Conservation (phyloP, 108 stramenopile species). For the Cylindrotheca closterium region DNA sequence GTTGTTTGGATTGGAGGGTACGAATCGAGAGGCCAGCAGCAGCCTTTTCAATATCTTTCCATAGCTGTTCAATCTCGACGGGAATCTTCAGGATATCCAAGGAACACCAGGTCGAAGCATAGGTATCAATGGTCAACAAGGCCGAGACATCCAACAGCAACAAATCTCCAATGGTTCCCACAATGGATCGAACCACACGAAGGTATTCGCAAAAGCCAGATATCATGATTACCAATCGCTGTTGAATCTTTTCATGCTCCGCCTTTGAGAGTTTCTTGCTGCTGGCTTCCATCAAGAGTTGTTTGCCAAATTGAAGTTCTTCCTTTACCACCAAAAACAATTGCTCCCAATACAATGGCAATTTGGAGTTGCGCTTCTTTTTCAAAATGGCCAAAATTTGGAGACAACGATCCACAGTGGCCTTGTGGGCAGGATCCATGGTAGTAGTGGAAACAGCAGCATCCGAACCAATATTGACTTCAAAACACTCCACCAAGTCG, state of each 20-base stretch:
- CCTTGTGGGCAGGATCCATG: constrained; percentile 1
- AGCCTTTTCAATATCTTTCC: constrained; percentile 34
- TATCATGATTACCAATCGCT: constrained; percentile 25
- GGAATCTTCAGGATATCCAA: constrained; percentile 27
- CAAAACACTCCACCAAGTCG: constrained; percentile 41
- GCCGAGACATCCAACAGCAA: constrained; percentile 44
- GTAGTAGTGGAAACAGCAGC: too few species aligned
- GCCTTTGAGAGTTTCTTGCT: constrained; percentile 3
- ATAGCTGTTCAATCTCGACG: constrained; percentile 45
- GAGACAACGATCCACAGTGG: constrained; percentile 18
- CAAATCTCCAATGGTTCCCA: constrained; percentile 63
- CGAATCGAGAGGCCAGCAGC: not conserved
- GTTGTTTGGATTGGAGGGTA: too few species aligned
- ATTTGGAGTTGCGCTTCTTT: not conserved
- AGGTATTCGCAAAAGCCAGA: constrained; percentile 64
- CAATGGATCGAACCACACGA: constrained; percentile 58
- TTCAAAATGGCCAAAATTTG: constrained; percentile 29
- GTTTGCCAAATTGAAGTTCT: constrained; percentile 10
- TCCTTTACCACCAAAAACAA: constrained; percentile 25
- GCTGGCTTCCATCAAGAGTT: constrained; percentile 18
- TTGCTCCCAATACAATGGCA: constrained; percentile 33
- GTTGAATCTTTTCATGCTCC: not conserved
- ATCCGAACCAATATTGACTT: constrained; percentile 30
- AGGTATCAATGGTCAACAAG: constrained; percentile 36
- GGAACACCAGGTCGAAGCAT: constrained; percentile 39